Conservation (phyloP, 2,329 filamentous ascomycete genomes). For the Verticillium dahliae region DNA sequence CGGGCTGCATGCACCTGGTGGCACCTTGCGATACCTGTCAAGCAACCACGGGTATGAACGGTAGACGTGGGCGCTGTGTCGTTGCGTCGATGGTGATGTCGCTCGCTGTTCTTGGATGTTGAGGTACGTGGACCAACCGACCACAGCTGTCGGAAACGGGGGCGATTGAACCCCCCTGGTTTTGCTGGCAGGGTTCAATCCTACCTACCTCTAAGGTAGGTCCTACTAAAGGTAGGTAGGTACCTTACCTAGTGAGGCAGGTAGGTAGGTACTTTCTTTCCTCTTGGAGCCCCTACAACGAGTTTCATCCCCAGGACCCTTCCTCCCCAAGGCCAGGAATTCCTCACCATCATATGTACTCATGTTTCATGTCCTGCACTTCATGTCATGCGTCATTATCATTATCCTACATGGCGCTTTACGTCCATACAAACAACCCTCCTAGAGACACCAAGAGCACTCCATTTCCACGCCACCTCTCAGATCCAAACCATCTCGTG, state of each 20-base stretch:
- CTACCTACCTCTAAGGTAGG: too few species aligned
- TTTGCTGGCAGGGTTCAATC: too few species aligned
- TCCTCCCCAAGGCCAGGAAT: too few species aligned
- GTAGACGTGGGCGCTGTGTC: background rate
- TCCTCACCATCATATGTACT: background rate
- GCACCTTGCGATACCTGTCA: background rate
- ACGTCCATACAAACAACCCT: background rate
- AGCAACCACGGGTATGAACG: background rate
- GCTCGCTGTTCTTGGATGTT: background rate
- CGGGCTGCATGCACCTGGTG: conserved; percentile 39
- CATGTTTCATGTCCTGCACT: background rate
- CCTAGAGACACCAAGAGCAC: background rate
- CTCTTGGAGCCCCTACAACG: too few species aligned
- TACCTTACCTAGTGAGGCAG: too few species aligned
- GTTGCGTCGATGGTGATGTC: background rate
- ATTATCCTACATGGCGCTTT: conserved; percentile 1
- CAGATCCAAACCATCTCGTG: background rate
- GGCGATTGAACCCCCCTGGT: background rate
- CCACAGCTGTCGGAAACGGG: background rate
- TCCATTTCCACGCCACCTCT: background rate
- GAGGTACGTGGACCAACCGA: background rate
- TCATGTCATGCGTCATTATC: conserved; percentile 2
- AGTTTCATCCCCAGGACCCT: too few species aligned
- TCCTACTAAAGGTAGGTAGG: too few species aligned
- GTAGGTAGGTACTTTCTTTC: background rate